phyloP scores from a whole-genome alignment of 768 basidiomycete genomes.

The Boletus subparvulus region DNA sequence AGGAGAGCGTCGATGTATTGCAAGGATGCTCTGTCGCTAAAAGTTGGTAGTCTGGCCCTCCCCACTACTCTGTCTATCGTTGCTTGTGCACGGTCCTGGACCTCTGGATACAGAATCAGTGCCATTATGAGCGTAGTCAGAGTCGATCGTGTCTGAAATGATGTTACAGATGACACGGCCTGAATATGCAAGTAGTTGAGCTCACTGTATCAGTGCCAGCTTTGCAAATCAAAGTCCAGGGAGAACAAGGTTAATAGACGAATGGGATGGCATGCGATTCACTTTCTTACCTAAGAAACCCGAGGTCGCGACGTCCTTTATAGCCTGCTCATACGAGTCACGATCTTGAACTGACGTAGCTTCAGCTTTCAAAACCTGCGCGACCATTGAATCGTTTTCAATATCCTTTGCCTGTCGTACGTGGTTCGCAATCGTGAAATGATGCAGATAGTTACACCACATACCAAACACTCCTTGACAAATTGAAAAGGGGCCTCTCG shows the following conservation, averaged over 20 bases:
- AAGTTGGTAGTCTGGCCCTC: conserved; percentile 13
- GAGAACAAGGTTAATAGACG: not conserved
- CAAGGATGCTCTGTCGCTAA: conserved; percentile 19
- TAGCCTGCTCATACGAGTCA: conserved; percentile 15
- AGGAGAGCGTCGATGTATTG: conserved; percentile 24
- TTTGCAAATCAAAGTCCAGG: not conserved
- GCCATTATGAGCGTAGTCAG: conserved; percentile 19
- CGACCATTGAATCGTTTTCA: conserved; percentile 24
- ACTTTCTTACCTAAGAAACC: conserved; percentile 20
- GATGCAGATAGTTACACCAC: not conserved
- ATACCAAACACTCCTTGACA: conserved; percentile 22
- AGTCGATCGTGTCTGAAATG: conserved; percentile 13
- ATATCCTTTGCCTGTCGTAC: conserved; percentile 17
- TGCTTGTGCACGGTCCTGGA: conserved; percentile 21
- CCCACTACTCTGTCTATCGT: conserved; percentile 20
- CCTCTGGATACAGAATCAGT: conserved; percentile 23
- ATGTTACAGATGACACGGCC: not conserved
- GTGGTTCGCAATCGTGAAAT: not conserved
- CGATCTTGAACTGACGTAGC: not conserved
- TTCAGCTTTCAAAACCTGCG: conserved; percentile 14
- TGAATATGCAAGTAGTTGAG: not conserved
- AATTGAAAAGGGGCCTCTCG: conserved; percentile 23
- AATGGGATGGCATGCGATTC: not conserved
- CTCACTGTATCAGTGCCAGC: conserved; percentile 20
- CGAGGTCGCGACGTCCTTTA: conserved; percentile 19